Evolutionary conservation across 2,329 filamentous ascomycete genomes (phyloP).

Genomic region (Talaromyces sp.): DNA sequence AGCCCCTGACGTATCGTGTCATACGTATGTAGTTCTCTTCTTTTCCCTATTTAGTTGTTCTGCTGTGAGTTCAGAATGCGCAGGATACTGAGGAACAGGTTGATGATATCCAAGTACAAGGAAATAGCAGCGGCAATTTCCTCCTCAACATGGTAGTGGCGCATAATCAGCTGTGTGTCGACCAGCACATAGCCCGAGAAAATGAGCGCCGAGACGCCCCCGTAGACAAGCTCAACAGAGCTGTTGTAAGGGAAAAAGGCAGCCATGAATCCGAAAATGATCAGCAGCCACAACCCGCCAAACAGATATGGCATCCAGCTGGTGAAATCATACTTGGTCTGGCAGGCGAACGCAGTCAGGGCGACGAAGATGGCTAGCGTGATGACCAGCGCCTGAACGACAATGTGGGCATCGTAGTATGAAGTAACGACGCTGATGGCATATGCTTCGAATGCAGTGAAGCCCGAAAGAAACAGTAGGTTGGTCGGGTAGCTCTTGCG

Average conservation of each 20-base stretch:
- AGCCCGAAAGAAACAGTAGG: conserved; percentile 81
- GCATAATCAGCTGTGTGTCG: conserved; percentile 91
- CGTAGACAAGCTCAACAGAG: conserved; percentile 78
- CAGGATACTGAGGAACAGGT: conserved; percentile 92
- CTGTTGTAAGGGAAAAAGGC: conserved; percentile 81
- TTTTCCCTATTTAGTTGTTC: conserved; percentile 62
- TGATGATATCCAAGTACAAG: conserved; percentile 93
- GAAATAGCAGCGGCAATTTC: conserved; percentile 94
- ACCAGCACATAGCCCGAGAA: conserved; percentile 95
- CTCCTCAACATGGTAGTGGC: conserved; percentile 95
- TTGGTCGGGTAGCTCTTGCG: conserved; percentile 93
- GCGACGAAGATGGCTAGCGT: conserved; percentile 64
- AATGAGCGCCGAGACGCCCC: conserved; percentile 72
- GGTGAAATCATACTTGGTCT: conserved; percentile 97
- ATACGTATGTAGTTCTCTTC: neutral
- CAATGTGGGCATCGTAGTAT: conserved; percentile 77
- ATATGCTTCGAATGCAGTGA: conserved; percentile 91
- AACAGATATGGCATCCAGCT: conserved; percentile 95
- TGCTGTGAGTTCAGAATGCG: conserved; percentile 93
- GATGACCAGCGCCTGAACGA: conserved; percentile 83
- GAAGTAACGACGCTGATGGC: conserved; percentile 86
- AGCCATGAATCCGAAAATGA: conserved; percentile 90
- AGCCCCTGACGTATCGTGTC: neutral
- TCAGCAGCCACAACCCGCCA: conserved; percentile 78
- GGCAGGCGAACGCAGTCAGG: conserved; percentile 78